Evolutionary conservation across 257 asterid species (phyloP).

Genomic region (Capsicum baccatum): DNA sequence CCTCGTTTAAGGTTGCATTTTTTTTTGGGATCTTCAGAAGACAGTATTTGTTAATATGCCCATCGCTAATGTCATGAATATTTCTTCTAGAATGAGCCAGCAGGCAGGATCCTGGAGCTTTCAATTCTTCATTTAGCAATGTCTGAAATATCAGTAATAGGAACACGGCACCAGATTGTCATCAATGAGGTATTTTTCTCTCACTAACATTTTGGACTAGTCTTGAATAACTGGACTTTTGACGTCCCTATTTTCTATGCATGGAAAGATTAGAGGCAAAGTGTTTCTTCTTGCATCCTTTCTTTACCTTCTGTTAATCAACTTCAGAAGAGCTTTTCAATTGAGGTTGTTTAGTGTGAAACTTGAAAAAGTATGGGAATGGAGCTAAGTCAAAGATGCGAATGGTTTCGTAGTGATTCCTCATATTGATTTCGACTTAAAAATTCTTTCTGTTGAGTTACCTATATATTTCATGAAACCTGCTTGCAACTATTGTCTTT

Average conservation of each 20-base stretch:
- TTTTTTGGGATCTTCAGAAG: slow-evolving; percentile 15
- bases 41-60: slow-evolving; percentile 18
- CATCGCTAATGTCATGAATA: slow-evolving; percentile 27
- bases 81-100: slow-evolving; percentile 70
- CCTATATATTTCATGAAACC: not conserved
- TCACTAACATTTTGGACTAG: slow-evolving; percentile 4
- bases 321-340: not conserved
- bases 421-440: not conserved
- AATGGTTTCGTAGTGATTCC: slow-evolving; percentile 5
- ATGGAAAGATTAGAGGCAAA: not conserved
- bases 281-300: slow-evolving; percentile 18
- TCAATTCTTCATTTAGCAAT: slow-evolving; percentile 90
- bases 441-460: not conserved
- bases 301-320: not conserved
- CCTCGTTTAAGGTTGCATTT: not conserved
- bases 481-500: not conserved
- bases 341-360: slow-evolving; percentile 1
- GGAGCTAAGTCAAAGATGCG: not conserved
- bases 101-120: slow-evolving; percentile 85
- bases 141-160: slow-evolving; percentile 85
- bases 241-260: not conserved
- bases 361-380: not conserved
- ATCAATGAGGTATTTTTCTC: slow-evolving; percentile 75
- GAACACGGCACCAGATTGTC: slow-evolving; percentile 90
- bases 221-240: not conserved